A percentile compares a stretch with the other conserved stretches of the same genome.
Evolutionary conservation across 2,329 filamentous ascomycete genomes (phyloP).

Genomic region (Nemania sp.): DNA sequence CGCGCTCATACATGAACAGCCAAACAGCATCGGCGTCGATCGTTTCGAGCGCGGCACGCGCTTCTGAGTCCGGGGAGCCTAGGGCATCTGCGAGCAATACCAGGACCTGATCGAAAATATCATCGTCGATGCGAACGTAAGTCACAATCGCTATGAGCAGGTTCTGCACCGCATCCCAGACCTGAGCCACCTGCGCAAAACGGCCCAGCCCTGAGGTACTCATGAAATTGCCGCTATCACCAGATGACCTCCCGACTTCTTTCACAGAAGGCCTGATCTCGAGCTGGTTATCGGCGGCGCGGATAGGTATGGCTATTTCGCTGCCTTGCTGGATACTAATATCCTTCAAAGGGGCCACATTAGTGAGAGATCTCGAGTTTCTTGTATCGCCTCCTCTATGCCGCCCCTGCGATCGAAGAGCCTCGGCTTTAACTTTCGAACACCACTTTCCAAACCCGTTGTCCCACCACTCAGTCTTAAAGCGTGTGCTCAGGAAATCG

Average conservation of each 20-base stretch:
- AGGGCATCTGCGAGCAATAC: constrained; percentile 60
- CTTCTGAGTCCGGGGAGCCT: constrained; percentile 46
- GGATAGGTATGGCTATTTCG: constrained; percentile 36
- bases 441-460: constrained; percentile 55
- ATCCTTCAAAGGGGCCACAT: constrained; percentile 2
- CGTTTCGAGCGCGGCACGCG: constrained; percentile 61
- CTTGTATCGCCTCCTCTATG: constrained; percentile 8
- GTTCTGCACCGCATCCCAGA: constrained; percentile 65
- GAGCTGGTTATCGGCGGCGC: constrained; percentile 30
- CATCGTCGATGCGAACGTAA: constrained; percentile 67
- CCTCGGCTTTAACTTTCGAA: constrained; percentile 47
- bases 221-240: not conserved
- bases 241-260: constrained; percentile 16
- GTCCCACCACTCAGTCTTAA: constrained; percentile 72
- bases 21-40: constrained; percentile 78
- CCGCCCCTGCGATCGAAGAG: constrained; percentile 30
- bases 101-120: constrained; percentile 72
- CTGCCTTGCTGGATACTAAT: constrained; percentile 14
- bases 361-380: constrained; percentile 9
- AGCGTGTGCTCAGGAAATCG: constrained; percentile 76
- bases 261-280: constrained; percentile 24
- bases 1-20: constrained; percentile 60
- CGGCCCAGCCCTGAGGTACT: constrained; percentile 50
- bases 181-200: constrained; percentile 63
- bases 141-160: constrained; percentile 64